These are phyloP conservation scores for Kodamaea neixiangensis DNA, from an alignment of 805 yeast genomes.

Conservation along the genomic window DNA sequence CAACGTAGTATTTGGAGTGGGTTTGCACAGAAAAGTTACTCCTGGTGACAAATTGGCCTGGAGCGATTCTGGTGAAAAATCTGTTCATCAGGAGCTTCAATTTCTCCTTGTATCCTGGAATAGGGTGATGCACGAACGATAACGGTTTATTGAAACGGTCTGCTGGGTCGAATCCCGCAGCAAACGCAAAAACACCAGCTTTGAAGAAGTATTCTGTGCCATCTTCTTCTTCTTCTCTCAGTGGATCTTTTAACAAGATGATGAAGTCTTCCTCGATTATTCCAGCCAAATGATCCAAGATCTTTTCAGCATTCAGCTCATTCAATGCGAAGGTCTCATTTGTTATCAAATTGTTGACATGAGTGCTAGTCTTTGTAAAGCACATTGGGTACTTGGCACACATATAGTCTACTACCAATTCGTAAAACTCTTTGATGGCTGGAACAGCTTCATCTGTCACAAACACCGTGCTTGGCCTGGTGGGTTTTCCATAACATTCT, in stretches of 20 bases:
- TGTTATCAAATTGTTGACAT: conserved; percentile 26
- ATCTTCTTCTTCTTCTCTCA: conserved; percentile 25
- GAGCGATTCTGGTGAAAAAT: conserved; percentile 35
- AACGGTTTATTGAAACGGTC: conserved; percentile 41
- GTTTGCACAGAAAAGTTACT: conserved; percentile 45
- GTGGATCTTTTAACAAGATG: conserved; percentile 36
- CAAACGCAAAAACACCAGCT: conserved; percentile 47
- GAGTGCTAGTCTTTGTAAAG: conserved; percentile 22
- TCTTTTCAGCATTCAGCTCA: conserved; percentile 15
- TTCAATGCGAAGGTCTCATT: conserved; percentile 16
- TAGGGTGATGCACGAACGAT: conserved; percentile 40
- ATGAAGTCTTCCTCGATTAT: conserved; percentile 46
- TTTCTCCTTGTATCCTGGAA: conserved; percentile 43
- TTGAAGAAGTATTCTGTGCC: conserved; percentile 44
- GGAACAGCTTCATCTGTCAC: conserved; percentile 32
- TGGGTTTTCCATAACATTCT: conserved; percentile 34
- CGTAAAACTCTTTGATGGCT: conserved; percentile 40
- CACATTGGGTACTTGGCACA: conserved; percentile 42
- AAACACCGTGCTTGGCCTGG: conserved; percentile 32
- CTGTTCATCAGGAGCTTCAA: conserved; percentile 43
- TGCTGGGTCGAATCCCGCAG: conserved; percentile 45
- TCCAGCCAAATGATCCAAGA: conserved; percentile 26
- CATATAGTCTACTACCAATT: conserved; percentile 31
- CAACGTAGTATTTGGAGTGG: conserved; percentile 35
- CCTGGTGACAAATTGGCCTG: conserved; percentile 42